Percentiles rank a stretch among this genome's conserved stretches.
Evolutionary conservation across 805 yeast genomes (phyloP).

Genomic region (Metschnikowia orientalis): DNA sequence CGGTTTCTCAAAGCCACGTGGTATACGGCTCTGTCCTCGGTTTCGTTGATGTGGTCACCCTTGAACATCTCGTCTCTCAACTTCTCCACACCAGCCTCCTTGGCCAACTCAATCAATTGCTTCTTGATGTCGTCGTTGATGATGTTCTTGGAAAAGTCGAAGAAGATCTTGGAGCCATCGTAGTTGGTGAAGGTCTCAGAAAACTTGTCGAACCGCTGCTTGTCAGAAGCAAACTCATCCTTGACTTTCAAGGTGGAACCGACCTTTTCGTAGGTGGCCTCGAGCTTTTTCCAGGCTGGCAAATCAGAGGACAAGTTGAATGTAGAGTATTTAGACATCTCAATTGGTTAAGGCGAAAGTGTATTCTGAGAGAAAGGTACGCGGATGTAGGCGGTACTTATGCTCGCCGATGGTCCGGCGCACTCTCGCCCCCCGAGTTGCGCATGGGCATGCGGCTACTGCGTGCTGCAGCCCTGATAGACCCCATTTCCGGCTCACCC

Average conservation of each 20-base stretch:
- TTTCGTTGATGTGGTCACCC: conserved; percentile 91
- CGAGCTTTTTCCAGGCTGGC: conserved; percentile 80
- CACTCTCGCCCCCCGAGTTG: conserved; percentile 4
- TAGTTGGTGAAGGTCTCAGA: conserved; percentile 75
- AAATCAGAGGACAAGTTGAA: conserved; percentile 67
- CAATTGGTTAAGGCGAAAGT: conserved; percentile 4
- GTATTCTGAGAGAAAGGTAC: neutral
- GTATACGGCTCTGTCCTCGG: conserved; percentile 95
- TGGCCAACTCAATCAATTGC: conserved; percentile 71
- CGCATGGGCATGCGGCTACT: no score
- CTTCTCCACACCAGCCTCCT: conserved; percentile 81
- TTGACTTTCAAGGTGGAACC: conserved; percentile 72
- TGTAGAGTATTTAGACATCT: conserved; percentile 18
- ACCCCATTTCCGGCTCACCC: no score
- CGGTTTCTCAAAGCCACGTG: conserved; percentile 97
- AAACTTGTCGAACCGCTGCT: conserved; percentile 69
- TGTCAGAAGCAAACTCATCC: conserved; percentile 73
- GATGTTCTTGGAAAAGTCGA: conserved; percentile 94
- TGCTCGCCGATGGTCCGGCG: conserved; percentile 5
- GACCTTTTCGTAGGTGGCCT: conserved; percentile 59
- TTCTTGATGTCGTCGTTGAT: conserved; percentile 77
- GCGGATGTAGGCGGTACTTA: conserved; percentile 3
- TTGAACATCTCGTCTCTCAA: conserved; percentile 88
- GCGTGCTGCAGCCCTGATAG: no score
- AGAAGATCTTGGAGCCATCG: conserved; percentile 84